Evolutionary conservation across 208 protist species (phyloP).

Genomic region (Leishmania gerbilli): DNA sequence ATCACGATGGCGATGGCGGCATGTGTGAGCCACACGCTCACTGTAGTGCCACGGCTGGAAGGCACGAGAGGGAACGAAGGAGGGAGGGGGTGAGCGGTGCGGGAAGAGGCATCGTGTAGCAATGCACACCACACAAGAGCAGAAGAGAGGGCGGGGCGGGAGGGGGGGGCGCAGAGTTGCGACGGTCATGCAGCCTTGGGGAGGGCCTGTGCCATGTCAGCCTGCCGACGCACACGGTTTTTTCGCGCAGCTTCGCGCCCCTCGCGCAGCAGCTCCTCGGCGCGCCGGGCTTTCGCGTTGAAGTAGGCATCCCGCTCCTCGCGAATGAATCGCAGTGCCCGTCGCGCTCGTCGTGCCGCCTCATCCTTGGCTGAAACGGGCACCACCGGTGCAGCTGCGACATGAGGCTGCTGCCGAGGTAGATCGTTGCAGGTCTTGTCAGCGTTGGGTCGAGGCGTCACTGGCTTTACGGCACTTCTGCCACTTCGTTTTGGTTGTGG

Average conservation of each 20-base stretch:
- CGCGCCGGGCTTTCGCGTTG: conserved; percentile 27
- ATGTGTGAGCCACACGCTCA: neutral
- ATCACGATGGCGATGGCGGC: neutral
- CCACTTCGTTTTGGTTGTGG: neutral
- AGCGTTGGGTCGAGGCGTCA: neutral
- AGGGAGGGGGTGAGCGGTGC: neutral
- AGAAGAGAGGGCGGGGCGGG: neutral
- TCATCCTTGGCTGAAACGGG: neutral
- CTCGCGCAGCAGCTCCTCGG: conserved; percentile 26
- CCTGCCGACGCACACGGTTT: conserved; percentile 16
- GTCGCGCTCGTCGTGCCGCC: conserved; percentile 14
- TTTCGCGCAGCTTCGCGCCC: conserved; percentile 12
- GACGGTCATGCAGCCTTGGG: neutral
- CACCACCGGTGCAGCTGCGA: neutral
- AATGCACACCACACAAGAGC: neutral
- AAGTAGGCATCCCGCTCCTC: conserved; percentile 27
- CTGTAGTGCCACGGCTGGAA: neutral
- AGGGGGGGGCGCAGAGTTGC: neutral
- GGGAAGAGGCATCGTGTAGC: neutral
- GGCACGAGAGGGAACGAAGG: neutral
- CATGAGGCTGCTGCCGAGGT: neutral
- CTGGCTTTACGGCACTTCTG: neutral
- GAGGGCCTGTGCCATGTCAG: neutral
- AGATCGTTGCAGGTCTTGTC: neutral
- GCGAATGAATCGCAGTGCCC: conserved; percentile 20